Conservation (phyloP, 352 stramenopile species). For the Pythium plurisporium region DNA sequence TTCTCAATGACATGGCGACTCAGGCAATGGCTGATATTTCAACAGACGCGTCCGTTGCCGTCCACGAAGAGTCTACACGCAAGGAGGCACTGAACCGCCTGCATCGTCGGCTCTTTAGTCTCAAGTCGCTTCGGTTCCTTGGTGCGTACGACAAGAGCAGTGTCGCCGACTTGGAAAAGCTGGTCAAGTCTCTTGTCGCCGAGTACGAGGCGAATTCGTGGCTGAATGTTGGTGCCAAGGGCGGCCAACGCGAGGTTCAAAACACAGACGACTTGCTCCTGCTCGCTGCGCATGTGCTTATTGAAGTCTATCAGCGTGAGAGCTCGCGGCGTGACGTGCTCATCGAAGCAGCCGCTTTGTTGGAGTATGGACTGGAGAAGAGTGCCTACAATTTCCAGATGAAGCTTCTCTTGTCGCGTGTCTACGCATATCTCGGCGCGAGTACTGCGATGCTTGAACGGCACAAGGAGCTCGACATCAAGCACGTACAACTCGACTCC, state of each 20-base stretch:
- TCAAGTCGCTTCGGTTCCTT: slow-evolving; percentile 75
- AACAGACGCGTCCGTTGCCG: not conserved
- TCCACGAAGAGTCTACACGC: slow-evolving; percentile 23
- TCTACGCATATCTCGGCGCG: slow-evolving; percentile 75
- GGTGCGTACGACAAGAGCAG: slow-evolving; percentile 34
- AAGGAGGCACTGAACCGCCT: slow-evolving; percentile 47
- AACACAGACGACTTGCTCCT: slow-evolving; percentile 79
- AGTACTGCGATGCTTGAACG: slow-evolving; percentile 55
- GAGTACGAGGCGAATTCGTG: slow-evolving; percentile 70
- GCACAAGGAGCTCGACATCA: slow-evolving; percentile 76
- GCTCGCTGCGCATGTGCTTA: slow-evolving; percentile 59
- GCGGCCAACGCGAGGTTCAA: slow-evolving; percentile 80
- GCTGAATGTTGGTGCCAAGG: slow-evolving; percentile 66
- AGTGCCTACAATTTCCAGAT: slow-evolving; percentile 90
- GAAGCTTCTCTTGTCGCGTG: slow-evolving; percentile 77
- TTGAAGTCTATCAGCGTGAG: slow-evolving; percentile 63
- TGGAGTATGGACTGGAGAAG: slow-evolving; percentile 73
- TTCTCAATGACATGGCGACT: slow-evolving; percentile 28
- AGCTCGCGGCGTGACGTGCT: slow-evolving; percentile 31
- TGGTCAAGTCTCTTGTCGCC: slow-evolving; percentile 45
- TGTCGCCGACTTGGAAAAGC: slow-evolving; percentile 27
- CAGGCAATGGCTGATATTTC: slow-evolving; percentile 7
- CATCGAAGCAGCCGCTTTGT: slow-evolving; percentile 44
- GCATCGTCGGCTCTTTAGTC: slow-evolving; percentile 49
- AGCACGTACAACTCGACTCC: slow-evolving; percentile 84